Conservation (phyloP, 441 rosid species). For the Monsonia emarginata region DNA sequence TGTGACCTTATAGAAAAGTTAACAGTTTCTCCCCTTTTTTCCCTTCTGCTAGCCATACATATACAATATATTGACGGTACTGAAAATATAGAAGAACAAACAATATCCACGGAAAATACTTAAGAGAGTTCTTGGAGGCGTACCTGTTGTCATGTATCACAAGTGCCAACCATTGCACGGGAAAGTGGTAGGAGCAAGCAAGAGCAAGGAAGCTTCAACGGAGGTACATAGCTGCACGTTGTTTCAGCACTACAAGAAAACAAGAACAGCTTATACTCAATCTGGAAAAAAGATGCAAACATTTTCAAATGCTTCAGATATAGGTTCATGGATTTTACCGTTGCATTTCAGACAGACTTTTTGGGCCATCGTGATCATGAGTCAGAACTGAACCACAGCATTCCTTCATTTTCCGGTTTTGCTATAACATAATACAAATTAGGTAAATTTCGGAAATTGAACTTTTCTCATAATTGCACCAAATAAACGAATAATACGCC, state of each 20-base stretch:
- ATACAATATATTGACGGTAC: not conserved
- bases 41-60: not conserved
- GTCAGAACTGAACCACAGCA: not conserved
- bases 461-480: too few relatives aligned
- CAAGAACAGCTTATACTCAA: not conserved
- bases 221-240: not conserved
- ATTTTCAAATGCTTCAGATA: not conserved
- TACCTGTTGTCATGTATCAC: not conserved
- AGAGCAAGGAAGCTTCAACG: not conserved
- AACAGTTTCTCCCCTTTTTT: not conserved
- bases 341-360: too few relatives aligned
- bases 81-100: not conserved
- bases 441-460: too few relatives aligned
- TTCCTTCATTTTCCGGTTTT: too few relatives aligned
- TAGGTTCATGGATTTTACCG: too few relatives aligned
- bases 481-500: too few relatives aligned
- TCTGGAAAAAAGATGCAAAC: not conserved
- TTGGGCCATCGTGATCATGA: too few relatives aligned
- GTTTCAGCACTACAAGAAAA: not conserved
- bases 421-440: too few relatives aligned
- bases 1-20: not conserved
- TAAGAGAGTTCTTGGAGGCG: not conserved
- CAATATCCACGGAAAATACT: not conserved
- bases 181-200: not conserved
- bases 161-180: not conserved